Percentiles rank a stretch among this genome's conserved stretches.
Evolutionary conservation across 2,329 filamentous ascomycete species (phyloP).

Genomic region (Beauveria brongniartii): DNA sequence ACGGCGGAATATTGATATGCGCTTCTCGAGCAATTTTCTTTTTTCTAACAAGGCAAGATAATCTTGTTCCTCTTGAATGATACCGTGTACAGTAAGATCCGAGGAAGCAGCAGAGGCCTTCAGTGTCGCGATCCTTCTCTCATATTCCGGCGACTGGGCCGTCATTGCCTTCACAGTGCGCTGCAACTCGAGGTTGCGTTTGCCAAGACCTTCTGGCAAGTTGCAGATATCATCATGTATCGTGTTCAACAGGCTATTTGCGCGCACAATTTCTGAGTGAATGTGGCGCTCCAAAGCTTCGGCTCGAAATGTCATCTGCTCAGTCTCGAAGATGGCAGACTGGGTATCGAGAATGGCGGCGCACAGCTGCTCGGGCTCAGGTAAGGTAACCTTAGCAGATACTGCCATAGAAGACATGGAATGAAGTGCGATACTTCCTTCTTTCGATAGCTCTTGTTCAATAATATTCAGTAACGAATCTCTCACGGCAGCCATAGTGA

Average conservation of each 20-base stretch:
- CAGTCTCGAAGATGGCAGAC: conserved; percentile 41
- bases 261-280: conserved; percentile 37
- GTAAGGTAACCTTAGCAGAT: conserved; percentile 40
- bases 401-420: conserved; percentile 47
- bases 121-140: conserved; percentile 38
- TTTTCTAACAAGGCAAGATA: conserved; percentile 48
- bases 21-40: conserved; percentile 52
- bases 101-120: conserved; percentile 29
- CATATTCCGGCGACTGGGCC: conserved; percentile 55
- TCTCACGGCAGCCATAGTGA: conserved; percentile 20
- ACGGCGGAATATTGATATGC: conserved; percentile 59
- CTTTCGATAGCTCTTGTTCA: conserved; percentile 44
- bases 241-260: conserved; percentile 32
- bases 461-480: conserved; percentile 43
- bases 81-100: conserved; percentile 45
- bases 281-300: conserved; percentile 49
- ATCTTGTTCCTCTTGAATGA: conserved; percentile 49
- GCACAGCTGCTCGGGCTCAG: conserved; percentile 41
- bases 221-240: conserved; percentile 41
- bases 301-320: conserved; percentile 48
- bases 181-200: conserved; percentile 66
- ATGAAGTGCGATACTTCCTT: conserved; percentile 48
- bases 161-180: conserved; percentile 60
- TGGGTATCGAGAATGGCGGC: conserved; percentile 48
- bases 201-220: conserved; percentile 50